Evolutionary conservation across 495 filamentous ascomycete genomes (phyloP).

Genomic region (Penicillium subrubescens): DNA sequence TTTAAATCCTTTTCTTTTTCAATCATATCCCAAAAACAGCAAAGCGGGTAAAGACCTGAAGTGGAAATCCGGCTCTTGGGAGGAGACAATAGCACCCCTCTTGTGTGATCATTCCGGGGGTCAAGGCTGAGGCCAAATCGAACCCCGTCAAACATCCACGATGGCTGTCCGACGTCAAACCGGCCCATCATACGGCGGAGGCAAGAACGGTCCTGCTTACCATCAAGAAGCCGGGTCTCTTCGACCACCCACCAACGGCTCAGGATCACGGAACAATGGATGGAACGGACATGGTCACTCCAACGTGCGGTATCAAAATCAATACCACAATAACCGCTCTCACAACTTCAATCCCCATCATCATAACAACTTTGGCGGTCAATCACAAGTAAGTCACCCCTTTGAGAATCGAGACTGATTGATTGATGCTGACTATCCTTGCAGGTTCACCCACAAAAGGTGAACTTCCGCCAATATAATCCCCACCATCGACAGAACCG

Average conservation of each 20-base stretch:
- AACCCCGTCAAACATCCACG: neutral
- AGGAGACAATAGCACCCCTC: conserved; percentile 7
- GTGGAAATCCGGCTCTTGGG: conserved; percentile 20
- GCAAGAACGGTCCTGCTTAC: conserved; percentile 10
- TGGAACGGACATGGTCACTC: neutral
- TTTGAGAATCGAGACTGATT: neutral
- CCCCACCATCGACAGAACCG: neutral
- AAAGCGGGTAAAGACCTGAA: conserved; percentile 18
- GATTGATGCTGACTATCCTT: neutral
- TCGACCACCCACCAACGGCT: conserved; percentile 16
- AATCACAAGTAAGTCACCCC: neutral
- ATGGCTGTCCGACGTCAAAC: neutral
- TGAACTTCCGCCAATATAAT: neutral
- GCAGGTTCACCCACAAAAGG: neutral
- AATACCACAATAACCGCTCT: neutral
- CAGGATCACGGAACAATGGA: conserved; percentile 11
- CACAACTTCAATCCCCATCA: neutral
- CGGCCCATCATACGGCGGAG: conserved; percentile 3
- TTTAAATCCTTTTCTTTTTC: neutral
- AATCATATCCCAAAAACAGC: conserved; percentile 11
- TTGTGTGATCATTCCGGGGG: conserved; percentile 3
- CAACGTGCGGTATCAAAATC: neutral
- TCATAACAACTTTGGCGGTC: neutral
- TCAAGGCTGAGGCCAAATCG: neutral
- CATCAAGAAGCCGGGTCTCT: conserved; percentile 14